Conservation (phyloP, 345 rosid genomes). For the Bruguiera gymnorhiza region DNA sequence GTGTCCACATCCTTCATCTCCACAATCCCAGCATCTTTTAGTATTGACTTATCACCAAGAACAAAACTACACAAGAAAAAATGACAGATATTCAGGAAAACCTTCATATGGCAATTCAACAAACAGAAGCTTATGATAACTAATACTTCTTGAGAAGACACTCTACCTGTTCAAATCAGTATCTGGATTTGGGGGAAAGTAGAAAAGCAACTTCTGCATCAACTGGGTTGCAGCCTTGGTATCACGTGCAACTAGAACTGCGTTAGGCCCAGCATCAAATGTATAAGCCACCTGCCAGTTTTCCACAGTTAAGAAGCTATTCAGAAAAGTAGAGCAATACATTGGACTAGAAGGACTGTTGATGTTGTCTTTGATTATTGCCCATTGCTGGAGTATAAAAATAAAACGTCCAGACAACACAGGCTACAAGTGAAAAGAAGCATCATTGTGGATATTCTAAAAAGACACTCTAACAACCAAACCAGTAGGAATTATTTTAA, state of each 20-base stretch:
- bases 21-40: conserved; percentile 68
- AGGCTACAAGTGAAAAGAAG: background rate
- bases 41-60: conserved; percentile 78
- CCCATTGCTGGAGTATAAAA: no score
- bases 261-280: conserved; percentile 96
- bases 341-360: background rate
- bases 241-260: conserved; percentile 68
- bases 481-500: no score
- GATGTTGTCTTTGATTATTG: no score
- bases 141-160: background rate
- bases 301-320: conserved; percentile 17
- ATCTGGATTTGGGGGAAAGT: conserved; percentile 78
- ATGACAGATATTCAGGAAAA: background rate
- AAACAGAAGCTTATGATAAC: background rate
- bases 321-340: background rate
- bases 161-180: conserved; percentile 65
- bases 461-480: background rate
- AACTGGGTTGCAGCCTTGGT: conserved; percentile 64
- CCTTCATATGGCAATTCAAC: background rate
- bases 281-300: conserved; percentile 82
- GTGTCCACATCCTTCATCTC: conserved; percentile 56
- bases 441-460: background rate
- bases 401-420: background rate
- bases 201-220: conserved; percentile 72
- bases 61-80: conserved; percentile 50